Evolutionary conservation across 2,329 filamentous ascomycete species (phyloP).

Genomic region (Tolypocladium ovalisporum): DNA sequence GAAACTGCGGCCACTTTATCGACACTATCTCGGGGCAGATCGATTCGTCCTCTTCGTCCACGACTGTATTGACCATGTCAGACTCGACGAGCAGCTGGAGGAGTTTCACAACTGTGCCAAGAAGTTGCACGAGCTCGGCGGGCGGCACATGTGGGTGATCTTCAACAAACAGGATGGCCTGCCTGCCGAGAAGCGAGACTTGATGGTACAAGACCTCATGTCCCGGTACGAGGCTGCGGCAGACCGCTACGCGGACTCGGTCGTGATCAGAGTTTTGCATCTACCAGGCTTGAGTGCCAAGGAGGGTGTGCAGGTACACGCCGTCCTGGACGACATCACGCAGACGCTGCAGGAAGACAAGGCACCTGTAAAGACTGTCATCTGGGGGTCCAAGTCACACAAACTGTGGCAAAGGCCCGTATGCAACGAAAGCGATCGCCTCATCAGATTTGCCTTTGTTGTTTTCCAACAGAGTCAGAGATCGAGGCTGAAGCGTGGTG

Average conservation of each 20-base stretch:
- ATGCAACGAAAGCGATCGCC: slow-evolving; percentile 8
- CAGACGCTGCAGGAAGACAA: not conserved
- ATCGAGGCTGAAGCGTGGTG: not conserved
- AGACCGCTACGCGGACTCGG: slow-evolving; percentile 1
- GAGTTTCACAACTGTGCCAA: slow-evolving; percentile 11
- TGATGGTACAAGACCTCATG: slow-evolving; percentile 6
- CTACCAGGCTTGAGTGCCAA: slow-evolving; percentile 12
- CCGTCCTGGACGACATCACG: not conserved
- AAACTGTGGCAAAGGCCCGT: not conserved
- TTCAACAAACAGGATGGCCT: slow-evolving; percentile 22
- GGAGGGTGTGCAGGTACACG: slow-evolving; percentile 9
- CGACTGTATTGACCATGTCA: slow-evolving; percentile 12
- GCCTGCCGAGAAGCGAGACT: slow-evolving; percentile 3
- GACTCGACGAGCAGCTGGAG: slow-evolving; percentile 14
- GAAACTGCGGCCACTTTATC: slow-evolving; percentile 13
- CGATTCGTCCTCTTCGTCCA: slow-evolving; percentile 16
- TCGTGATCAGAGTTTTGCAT: slow-evolving; percentile 11
- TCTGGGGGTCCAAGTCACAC: not conserved
- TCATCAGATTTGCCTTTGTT: slow-evolving; percentile 18
- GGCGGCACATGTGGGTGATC: slow-evolving; percentile 16
- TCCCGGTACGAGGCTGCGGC: slow-evolving; percentile 7
- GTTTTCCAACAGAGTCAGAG: slow-evolving; percentile 13
- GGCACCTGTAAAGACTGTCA: not conserved
- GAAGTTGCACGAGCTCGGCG: slow-evolving; percentile 9
- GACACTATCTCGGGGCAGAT: slow-evolving; percentile 15